Evolutionary conservation across 768 basidiomycete genomes (phyloP), one percentile per base, ranked within the genome.

Genomic region (Gelatoporia subvermispora): DNA sequence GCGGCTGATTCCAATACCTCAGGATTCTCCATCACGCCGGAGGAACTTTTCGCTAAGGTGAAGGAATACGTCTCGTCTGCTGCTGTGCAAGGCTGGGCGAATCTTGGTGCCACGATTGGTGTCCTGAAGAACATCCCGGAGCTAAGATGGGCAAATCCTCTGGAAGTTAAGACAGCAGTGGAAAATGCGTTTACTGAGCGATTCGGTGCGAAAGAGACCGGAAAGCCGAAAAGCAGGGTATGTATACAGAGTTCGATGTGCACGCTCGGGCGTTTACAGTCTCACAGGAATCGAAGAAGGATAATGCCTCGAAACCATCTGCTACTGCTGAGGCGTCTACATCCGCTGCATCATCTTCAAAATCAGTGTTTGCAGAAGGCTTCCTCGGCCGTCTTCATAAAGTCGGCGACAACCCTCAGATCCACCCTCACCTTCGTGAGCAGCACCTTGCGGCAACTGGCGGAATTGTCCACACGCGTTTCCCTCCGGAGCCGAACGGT

Each of bases 401-500:
- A 61, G 91, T 93, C 8, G 96, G 96, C 37, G 93, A 77, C 61
- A 99, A 97, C 69, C 84, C 88, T 20, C 96, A 99, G 66, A 76
- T 88, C 35, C 76, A 83, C 49, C 77, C 85, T 3, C 74, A 77
- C 43, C 79, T 96, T 44, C 85, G 87, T 40, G 84, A 91, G 53
- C 74, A 80, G 47, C 96, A 99, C 63, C 71, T 98, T 35, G 75
- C 79, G 8, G 75, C 74, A 4, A 98, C 96, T 0, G 79, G 77
- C 13, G 90, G 93, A 8, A 72, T 79, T 43, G 94, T 98, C 3
- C 85, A 85, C 72, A 99, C 96, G 10, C 90, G 96, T 35, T 99
- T 99, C 70, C 96, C 96, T 21, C 96, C 96, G 2, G 96, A 99
- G 69, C 96, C 96, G 3, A 99, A 99, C 63, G 96, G 96, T 11